phyloP scores from a whole-genome alignment of 2,329 filamentous ascomycete species.

The Talaromyces sp. region DNA sequence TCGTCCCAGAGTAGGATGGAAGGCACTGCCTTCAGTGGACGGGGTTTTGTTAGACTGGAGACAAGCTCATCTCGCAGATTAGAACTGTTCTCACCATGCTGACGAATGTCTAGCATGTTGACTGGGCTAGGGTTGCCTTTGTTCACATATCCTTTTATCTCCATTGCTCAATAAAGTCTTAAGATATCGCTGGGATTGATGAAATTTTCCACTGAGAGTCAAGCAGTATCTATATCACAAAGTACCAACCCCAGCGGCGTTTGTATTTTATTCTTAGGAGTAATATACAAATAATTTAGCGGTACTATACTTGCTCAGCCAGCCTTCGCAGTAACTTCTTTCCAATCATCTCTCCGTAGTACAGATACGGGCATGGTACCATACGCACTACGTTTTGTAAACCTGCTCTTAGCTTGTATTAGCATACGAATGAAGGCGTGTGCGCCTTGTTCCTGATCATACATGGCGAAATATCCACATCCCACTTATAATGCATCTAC shows the following conservation, averaged over 20 bases:
- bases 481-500: neutral
- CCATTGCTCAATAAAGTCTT: neutral
- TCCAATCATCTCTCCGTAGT: neutral
- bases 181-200: neutral
- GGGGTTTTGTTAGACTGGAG: neutral
- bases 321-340: neutral
- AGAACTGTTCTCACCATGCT: neutral
- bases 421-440: neutral
- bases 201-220: neutral
- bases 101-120: neutral
- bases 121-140: neutral
- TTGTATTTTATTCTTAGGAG: neutral
- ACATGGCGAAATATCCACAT: neutral
- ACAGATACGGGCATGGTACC: neutral
- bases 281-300: neutral
- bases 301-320: neutral
- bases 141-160: neutral
- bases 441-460: neutral
- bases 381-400: neutral
- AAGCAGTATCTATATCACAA: neutral
- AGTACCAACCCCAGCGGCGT: neutral
- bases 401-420: neutral
- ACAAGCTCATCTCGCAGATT: neutral
- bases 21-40: neutral
- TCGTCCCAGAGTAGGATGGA: slow-evolving; percentile 3